Evolutionary conservation across 2,329 filamentous ascomycete species (phyloP), one percentile per base, ranked within the genome.

Genomic region (Aspergillus bombycis): DNA sequence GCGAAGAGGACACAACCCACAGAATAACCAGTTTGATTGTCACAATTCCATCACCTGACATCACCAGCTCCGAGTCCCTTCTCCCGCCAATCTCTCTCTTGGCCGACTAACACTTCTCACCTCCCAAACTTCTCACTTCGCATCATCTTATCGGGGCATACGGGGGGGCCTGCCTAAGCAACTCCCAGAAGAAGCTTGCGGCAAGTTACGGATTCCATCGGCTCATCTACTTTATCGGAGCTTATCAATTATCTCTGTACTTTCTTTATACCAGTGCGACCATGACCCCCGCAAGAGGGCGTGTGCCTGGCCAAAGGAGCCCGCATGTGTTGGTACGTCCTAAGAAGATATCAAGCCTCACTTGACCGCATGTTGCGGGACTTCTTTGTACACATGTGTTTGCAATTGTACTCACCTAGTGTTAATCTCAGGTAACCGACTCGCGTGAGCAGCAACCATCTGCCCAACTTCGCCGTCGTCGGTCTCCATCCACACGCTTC

Each of bases 401-500:
- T 41, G 19, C 38, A 19, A 45, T 21, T 19, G 14, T 38, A 21
- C 30, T 54, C 11, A 53, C 36, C 30, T 28, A n/a, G 16, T 26
- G 32, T 26, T 10, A 6, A 36, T 28, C 26, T n/a, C 60, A 80
- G 79, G 79, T 81, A 43, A 81, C 79, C 23, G 79, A 82, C 65
- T 79, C 79, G 46, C 78, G 79, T 61, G 77, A 80, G n/a, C 77
- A 77, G 57, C 75, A 75, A 60, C 62, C 66, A n/a, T 61, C 70
- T 28, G 64, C 66, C 34, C 68, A 71, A 60, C 68, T 70, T 50
- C 69, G 72, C 60, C 69, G 70, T 38, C 74, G 74, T 28, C 73
- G 75, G 45, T 73, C 74, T 45, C 72, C 70, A 10, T 68, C 85
- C 69, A 94, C 88, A 82, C 91, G 88, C 71, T 91, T 91, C 77